Base-by-base conservation (phyloP, 73 alveolate genomes). In the Stentor roeselii region DNA sequence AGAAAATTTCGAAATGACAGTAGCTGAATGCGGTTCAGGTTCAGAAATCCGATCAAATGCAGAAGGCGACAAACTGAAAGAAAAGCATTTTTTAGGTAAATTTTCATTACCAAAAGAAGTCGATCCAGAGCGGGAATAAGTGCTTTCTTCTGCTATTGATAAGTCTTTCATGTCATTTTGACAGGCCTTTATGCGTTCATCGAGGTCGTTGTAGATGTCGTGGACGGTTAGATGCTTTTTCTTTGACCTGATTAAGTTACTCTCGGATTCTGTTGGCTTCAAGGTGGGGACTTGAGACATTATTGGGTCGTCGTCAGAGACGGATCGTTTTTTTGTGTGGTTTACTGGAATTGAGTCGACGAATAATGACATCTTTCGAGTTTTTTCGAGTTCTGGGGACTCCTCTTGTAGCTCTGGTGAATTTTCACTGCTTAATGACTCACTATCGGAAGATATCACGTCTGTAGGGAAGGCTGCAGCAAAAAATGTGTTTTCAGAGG, bases 181-280 rank as follows among this genome's bases (percentile, higher is more conserved):
- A 11, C 41, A 30, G 27, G n/a, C 80, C 34, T 67, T 67, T 30
- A 67, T 76, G 30, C 84, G 30, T 31, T 36, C 31, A 78, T 39
- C 61, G 1, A 41, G 31, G 30, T 76, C 84, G n/a, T 41, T 15
- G 36, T 76, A 39, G n/a, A 76, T 39, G 36, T 76, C 76, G 67
- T 50, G 21, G 67, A 6, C 21, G n/a, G n/a, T n/a, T n/a, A n/a
- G n/a, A n/a, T n/a, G n/a, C n/a, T n/a, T n/a, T n/a, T n/a, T n/a
- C n/a, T n/a, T n/a, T n/a, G n/a, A n/a, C n/a, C n/a, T n/a, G n/a
- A n/a, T n/a, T n/a, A n/a, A n/a, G n/a, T n/a, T n/a, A n/a, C n/a
- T n/a, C n/a, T n/a, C n/a, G n/a, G n/a, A n/a, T n/a, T n/a, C n/a
- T n/a, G n/a, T n/a, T n/a, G n/a, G n/a, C n/a, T n/a, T n/a, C n/a